phyloP scores from a whole-genome alignment of 768 basidiomycete genomes.

The Collybia sp. region DNA sequence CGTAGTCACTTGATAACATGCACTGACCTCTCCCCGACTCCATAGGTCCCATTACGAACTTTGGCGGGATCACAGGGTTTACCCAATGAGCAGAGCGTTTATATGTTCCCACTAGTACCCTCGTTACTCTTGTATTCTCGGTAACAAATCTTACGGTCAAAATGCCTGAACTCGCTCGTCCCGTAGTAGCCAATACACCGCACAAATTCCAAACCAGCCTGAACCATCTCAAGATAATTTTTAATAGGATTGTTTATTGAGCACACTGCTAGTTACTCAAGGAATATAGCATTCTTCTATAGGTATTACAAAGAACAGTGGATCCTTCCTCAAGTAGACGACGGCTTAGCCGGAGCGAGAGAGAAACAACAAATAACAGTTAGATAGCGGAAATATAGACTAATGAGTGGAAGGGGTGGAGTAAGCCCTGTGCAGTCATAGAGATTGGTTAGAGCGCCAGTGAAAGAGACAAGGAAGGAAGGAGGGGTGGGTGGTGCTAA shows the following conservation, averaged over 20 bases:
- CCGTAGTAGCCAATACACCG: no score
- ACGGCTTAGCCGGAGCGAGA: conserved; percentile 13
- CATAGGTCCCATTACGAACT: conserved; percentile 33
- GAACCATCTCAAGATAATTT: conserved; percentile 2
- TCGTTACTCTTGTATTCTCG: background rate
- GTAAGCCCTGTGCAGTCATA: background rate
- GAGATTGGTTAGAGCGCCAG: background rate
- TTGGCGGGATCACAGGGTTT: conserved; percentile 26
- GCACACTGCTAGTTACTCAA: conserved; percentile 17
- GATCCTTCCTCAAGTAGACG: conserved; percentile 27
- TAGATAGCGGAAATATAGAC: conserved; percentile 20
- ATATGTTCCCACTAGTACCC: no score
- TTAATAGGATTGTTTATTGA: background rate
- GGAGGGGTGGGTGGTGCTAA: conserved; percentile 3
- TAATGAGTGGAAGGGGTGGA: conserved; percentile 8
- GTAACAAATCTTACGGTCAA: background rate
- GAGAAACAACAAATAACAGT: conserved; percentile 26
- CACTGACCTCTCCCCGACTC: background rate
- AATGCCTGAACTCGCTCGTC: no score
- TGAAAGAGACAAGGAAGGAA: conserved; percentile 7
- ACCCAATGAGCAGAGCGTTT: conserved; percentile 9
- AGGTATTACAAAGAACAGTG: conserved; percentile 33
- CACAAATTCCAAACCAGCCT: no score
- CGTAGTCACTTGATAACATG: background rate
- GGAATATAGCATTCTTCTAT: conserved; percentile 35